Conservation (phyloP, 768 basidiomycete species). For the Tephrocybe rancida region DNA sequence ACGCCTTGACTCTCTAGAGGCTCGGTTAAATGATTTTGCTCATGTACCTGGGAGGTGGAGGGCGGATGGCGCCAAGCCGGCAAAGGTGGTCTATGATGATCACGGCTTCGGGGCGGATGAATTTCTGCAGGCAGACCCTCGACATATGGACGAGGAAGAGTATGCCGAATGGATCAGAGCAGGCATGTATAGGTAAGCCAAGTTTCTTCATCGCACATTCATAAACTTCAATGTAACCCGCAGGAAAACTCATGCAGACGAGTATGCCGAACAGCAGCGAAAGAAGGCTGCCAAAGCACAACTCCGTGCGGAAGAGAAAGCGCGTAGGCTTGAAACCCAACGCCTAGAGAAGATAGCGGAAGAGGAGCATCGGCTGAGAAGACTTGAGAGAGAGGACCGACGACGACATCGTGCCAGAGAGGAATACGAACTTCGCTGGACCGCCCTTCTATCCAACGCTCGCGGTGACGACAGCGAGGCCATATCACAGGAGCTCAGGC, state of each 20-base stretch:
- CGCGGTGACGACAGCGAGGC: conserved; percentile 21
- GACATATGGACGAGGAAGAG: conserved; percentile 78
- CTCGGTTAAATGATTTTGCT: conserved; percentile 65
- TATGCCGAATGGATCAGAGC: conserved; percentile 86
- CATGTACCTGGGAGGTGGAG: conserved; percentile 79
- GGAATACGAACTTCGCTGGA: conserved; percentile 63
- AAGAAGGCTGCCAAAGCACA: conserved; percentile 56
- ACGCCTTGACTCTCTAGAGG: conserved; percentile 61
- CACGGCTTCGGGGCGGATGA: conserved; percentile 29
- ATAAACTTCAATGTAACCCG: neutral
- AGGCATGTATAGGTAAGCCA: conserved; percentile 74
- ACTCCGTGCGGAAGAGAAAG: conserved; percentile 55
- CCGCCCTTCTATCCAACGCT: conserved; percentile 40
- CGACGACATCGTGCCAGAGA: conserved; percentile 48
- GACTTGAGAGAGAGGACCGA: conserved; percentile 46
- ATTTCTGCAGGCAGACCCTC: conserved; percentile 44
- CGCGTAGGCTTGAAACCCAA: conserved; percentile 52
- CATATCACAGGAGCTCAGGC: conserved; percentile 33
- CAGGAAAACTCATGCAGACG: conserved; percentile 70
- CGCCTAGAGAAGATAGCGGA: conserved; percentile 53
- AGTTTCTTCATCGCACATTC: neutral
- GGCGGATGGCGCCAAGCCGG: conserved; percentile 25
- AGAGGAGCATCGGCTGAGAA: conserved; percentile 52
- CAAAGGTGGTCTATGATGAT: conserved; percentile 21
- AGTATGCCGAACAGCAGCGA: conserved; percentile 63